phyloP scores from a whole-genome alignment of 768 basidiomycete genomes.

The Calocybe cyanea region DNA sequence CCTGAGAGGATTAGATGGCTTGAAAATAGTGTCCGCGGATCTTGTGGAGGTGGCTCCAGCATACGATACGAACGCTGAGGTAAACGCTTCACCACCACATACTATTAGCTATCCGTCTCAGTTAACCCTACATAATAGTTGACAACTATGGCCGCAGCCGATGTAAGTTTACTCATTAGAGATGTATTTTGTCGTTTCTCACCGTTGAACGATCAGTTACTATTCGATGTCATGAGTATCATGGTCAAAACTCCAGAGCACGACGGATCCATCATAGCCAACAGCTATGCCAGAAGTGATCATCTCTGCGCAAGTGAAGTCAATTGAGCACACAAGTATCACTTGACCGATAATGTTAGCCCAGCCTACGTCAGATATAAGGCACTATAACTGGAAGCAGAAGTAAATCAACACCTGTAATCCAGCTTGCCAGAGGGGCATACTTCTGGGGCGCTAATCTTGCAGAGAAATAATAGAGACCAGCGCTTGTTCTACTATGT shows the following conservation, averaged over 20 bases:
- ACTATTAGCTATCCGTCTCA: slow-evolving; percentile 1
- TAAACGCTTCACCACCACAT: slow-evolving; percentile 17
- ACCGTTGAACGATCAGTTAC: slow-evolving; percentile 38
- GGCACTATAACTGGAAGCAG: neutral
- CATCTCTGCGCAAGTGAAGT: slow-evolving; percentile 78
- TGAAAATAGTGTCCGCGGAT: slow-evolving; percentile 76
- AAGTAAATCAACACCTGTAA: slow-evolving; percentile 34
- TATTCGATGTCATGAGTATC: slow-evolving; percentile 72
- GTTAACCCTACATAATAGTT: slow-evolving; percentile 10
- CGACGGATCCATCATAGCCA: slow-evolving; percentile 46
- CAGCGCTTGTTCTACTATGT: slow-evolving; percentile 64
- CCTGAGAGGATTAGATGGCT: slow-evolving; percentile 68
- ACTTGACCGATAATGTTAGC: slow-evolving; percentile 68
- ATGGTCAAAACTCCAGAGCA: slow-evolving; percentile 77
- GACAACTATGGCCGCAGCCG: slow-evolving; percentile 35
- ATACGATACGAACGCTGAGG: slow-evolving; percentile 54
- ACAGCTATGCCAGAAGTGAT: slow-evolving; percentile 69
- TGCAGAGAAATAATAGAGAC: slow-evolving; percentile 75
- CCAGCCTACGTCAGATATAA: slow-evolving; percentile 41
- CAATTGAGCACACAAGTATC: slow-evolving; percentile 69
- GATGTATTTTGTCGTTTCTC: neutral
- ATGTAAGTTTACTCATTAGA: slow-evolving; percentile 24
- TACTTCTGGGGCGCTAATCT: slow-evolving; percentile 64
- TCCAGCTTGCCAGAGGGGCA: slow-evolving; percentile 62
- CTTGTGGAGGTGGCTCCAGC: slow-evolving; percentile 85